Base-by-base conservation (phyloP, 768 basidiomycete genomes). In the Ramaria rubella region DNA sequence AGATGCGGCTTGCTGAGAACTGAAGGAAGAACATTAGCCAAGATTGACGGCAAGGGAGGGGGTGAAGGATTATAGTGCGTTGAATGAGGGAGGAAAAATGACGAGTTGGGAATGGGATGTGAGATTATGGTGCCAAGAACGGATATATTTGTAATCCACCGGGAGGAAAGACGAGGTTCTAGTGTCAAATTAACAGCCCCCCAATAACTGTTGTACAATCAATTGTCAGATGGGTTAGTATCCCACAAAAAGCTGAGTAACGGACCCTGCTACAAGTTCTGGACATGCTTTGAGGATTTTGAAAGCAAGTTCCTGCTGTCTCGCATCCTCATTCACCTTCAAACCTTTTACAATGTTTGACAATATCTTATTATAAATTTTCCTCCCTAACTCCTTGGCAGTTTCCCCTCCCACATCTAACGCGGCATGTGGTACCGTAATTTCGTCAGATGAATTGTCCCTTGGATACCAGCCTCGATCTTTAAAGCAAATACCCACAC, bases 401-500 rank as follows among this genome's bases (percentile, higher is more conserved):
- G 66, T 61, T 49, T 59, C 63, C 1, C 62, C 63, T 0, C 70
- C 70, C 1, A 63, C 23, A 8, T 64, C 63, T 0, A 74, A 73
- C 1, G 77, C 78, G 24, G 70, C 73, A 8, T 74, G 69, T 2
- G 60, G 52, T 0, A 60, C 52, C 30, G 57, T 56, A n/a, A 69
- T 69, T 1, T 70, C 69, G 9, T 76, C 76, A 17, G 69, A 70
- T 17, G 77, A 78, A 2, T 68, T 66, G 59, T 86, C 85, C 2
- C 90, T 82, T 3, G 83, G 83, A 62, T 96, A 97, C 94, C 94
- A 97, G 2, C 94, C 94, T 7, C 81, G 77, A 63, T 94, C 91
- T 51, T 75, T 81, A 71, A 95, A 96, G 64, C 94, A 97, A 14
- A 96, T 76, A 0, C 94, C 94, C 12, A 75, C 71, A 0, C 94